phyloP scores from a whole-genome alignment of 1,284 basidiomycete species.

The Malassezia globosa region DNA sequence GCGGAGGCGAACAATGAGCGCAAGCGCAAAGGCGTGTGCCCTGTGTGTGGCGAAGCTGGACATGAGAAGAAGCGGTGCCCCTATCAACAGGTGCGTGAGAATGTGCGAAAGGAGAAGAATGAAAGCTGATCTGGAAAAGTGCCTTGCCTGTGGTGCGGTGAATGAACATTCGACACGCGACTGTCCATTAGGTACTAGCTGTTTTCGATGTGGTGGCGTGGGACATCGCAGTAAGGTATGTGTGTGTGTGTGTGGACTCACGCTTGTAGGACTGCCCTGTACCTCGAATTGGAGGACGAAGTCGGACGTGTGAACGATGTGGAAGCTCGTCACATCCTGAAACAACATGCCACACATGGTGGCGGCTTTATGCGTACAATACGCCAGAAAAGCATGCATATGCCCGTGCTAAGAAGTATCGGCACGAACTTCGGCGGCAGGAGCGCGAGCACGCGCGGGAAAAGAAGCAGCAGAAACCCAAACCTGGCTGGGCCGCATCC shows the following conservation, averaged over 20 bases:
- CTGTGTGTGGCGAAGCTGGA: conserved; percentile 16
- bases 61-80: conserved; percentile 18
- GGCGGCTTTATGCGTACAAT: conserved; percentile 74
- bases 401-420: conserved; percentile 18
- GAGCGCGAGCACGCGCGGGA: background rate
- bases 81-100: conserved; percentile 47
- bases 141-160: conserved; percentile 71
- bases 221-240: conserved; percentile 66
- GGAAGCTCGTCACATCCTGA: conserved; percentile 59
- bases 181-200: conserved; percentile 70
- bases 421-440: conserved; percentile 9
- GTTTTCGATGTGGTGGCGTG: conserved; percentile 73
- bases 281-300: conserved; percentile 10
- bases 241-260: background rate
- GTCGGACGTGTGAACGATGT: conserved; percentile 61
- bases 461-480: conserved; percentile 4
- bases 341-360: conserved; percentile 74
- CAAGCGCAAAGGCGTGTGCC: conserved; percentile 8
- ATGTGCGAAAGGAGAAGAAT: too few relatives aligned
- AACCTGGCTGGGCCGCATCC: conserved; percentile 7
- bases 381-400: conserved; percentile 53
- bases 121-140: conserved; percentile 49
- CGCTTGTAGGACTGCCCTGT: conserved; percentile 58
- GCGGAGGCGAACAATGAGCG: conserved; percentile 12
- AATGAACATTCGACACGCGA: conserved; percentile 70